Evolutionary conservation across 441 rosid genomes (phyloP).

Genomic region (Pelargonium cotyledonis): DNA sequence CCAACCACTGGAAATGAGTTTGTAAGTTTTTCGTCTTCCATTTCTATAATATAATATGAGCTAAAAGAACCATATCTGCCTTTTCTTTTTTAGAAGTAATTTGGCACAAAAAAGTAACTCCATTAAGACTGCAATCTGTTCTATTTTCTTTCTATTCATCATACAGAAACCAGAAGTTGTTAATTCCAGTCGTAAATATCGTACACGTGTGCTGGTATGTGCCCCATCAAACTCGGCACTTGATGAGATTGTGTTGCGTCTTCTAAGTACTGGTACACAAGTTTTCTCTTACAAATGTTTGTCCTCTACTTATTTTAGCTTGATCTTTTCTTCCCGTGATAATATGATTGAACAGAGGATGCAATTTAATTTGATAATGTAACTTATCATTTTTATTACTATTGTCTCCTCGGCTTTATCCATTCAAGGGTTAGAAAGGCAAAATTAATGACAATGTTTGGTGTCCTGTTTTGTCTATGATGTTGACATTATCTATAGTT

Average conservation of each 20-base stretch:
- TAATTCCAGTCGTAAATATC: constrained; percentile 60
- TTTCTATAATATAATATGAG: constrained; percentile 17
- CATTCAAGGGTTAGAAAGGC: background rate
- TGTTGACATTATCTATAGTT: background rate
- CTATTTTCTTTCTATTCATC: constrained; percentile 14
- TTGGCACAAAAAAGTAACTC: background rate
- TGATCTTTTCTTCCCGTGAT: constrained; percentile 9
- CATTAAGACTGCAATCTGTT: background rate
- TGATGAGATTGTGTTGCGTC: constrained; percentile 88
- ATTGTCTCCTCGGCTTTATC: background rate
- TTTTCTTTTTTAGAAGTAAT: background rate
- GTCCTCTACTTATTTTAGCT: constrained; percentile 7
- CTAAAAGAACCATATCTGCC: constrained; percentile 11
- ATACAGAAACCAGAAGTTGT: constrained; percentile 85
- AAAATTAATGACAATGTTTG: background rate
- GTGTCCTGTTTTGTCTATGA: background rate
- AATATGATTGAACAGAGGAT: background rate
- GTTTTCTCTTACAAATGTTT: constrained; percentile 16
- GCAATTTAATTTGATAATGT: background rate
- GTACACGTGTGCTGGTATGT: constrained; percentile 78
- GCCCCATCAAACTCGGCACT: constrained; percentile 99
- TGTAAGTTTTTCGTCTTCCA: constrained; percentile 38
- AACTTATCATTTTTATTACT: background rate
- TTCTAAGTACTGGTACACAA: constrained; percentile 59
- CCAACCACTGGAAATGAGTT: constrained; percentile 84